Percentiles rank a stretch among this genome's conserved stretches.
Conservation (phyloP, 164 flowering plant genomes). For the Aristolochia californica region DNA sequence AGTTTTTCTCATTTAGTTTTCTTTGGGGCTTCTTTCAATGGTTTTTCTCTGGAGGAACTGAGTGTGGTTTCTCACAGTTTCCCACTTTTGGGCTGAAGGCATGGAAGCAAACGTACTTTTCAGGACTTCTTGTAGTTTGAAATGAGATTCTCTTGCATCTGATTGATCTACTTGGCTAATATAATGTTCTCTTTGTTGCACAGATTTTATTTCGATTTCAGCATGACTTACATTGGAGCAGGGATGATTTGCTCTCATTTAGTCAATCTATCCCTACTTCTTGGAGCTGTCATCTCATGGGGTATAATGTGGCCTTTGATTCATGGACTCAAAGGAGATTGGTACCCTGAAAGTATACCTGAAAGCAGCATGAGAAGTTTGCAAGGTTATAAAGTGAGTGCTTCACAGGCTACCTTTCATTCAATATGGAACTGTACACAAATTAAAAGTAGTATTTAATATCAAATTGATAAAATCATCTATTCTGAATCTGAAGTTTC, state of each 20-base stretch:
- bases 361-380: constrained; percentile 23
- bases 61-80: constrained; percentile 19
- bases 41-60: constrained; percentile 20
- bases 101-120: constrained; percentile 2
- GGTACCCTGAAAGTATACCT: constrained; percentile 50
- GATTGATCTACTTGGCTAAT: background rate
- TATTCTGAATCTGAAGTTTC: too few relatives aligned
- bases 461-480: too few relatives aligned
- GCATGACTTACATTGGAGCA: constrained; percentile 72
- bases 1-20: constrained; percentile 18
- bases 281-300: constrained; percentile 87
- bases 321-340: constrained; percentile 44
- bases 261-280: constrained; percentile 74
- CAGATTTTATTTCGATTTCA: constrained; percentile 88
- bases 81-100: constrained; percentile 23
- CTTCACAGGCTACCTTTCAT: background rate
- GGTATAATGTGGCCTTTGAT: constrained; percentile 96
- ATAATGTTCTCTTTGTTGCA: background rate
- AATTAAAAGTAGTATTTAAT: too few relatives aligned
- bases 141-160: background rate
- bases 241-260: constrained; percentile 91
- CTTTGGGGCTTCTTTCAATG: constrained; percentile 23
- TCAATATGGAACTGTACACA: background rate
- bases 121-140: background rate
- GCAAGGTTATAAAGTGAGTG: constrained; percentile 1